Evolutionary conservation across 768 basidiomycete species (phyloP).

Genomic region (Coprinopsis sp.): DNA sequence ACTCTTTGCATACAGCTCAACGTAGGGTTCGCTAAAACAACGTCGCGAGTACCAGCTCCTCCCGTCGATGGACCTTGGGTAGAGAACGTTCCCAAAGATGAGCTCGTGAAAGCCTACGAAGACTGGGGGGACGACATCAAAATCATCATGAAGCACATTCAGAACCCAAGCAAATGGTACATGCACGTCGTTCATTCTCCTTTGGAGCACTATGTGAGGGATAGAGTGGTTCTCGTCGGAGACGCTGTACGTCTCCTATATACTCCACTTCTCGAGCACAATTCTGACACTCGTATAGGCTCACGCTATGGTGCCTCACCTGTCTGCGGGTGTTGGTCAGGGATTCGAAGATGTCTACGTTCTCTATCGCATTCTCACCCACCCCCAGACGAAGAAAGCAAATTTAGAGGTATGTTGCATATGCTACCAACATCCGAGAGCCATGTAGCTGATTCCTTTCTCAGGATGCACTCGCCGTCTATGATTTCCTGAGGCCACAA

Average conservation of each 20-base stretch:
- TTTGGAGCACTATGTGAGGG: slow-evolving; percentile 38
- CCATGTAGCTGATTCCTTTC: background rate
- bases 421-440: background rate
- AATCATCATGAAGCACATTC: slow-evolving; percentile 37
- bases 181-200: slow-evolving; percentile 47
- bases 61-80: slow-evolving; percentile 35
- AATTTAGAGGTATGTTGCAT: slow-evolving; percentile 36
- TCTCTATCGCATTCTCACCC: slow-evolving; percentile 40
- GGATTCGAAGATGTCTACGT: slow-evolving; percentile 53
- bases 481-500: slow-evolving; percentile 39
- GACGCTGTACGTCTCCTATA: slow-evolving; percentile 39
- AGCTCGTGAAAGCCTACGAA: slow-evolving; percentile 37
- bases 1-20: slow-evolving; percentile 32
- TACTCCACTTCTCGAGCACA: slow-evolving; percentile 3
- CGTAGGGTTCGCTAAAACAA: slow-evolving; percentile 30
- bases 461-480: slow-evolving; percentile 44
- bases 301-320: slow-evolving; percentile 55
- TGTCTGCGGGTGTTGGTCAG: slow-evolving; percentile 56
- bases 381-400: slow-evolving; percentile 32
- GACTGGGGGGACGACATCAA: slow-evolving; percentile 45
- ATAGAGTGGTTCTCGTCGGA: slow-evolving; percentile 46
- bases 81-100: slow-evolving; percentile 31
- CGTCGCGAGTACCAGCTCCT: slow-evolving; percentile 6
- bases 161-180: slow-evolving; percentile 46
- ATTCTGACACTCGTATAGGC: slow-evolving; percentile 28